These are phyloP conservation scores for Pezicula neosporulosa DNA, from an alignment of 2,329 filamentous ascomycete genomes.

Conservation along the genomic window DNA sequence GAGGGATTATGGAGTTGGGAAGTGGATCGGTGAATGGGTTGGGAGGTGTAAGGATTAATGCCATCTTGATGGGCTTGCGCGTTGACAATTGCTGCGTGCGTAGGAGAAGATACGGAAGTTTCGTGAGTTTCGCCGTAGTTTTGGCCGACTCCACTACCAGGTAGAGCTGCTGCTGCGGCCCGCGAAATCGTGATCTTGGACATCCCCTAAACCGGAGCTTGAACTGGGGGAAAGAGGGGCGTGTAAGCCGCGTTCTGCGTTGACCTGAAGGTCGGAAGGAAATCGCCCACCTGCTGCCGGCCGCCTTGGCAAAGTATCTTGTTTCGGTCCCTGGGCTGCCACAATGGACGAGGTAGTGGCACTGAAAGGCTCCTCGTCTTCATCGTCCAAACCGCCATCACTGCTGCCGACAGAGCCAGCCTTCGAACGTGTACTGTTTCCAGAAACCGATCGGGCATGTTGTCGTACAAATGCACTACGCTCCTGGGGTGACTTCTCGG, in stretches of 20 bases:
- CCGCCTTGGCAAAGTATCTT: slow-evolving; percentile 56
- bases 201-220: slow-evolving; percentile 57
- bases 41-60: slow-evolving; percentile 51
- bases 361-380: slow-evolving; percentile 62
- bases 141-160: slow-evolving; percentile 18
- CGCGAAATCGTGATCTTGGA: slow-evolving; percentile 46
- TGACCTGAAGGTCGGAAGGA: slow-evolving; percentile 87
- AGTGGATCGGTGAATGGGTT: slow-evolving; percentile 20
- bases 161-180: slow-evolving; percentile 46
- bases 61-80: slow-evolving; percentile 50
- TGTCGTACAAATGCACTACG: slow-evolving; percentile 82
- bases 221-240: slow-evolving; percentile 76
- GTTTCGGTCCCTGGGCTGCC: slow-evolving; percentile 43
- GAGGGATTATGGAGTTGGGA: background rate
- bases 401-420: slow-evolving; percentile 64
- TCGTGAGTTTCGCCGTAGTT: slow-evolving; percentile 28
- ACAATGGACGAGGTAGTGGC: slow-evolving; percentile 54
- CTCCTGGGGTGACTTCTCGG: slow-evolving; percentile 84
- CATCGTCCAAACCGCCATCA: slow-evolving; percentile 75
- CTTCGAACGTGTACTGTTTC: slow-evolving; percentile 47
- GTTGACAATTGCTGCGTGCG: slow-evolving; percentile 46
- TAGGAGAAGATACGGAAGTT: slow-evolving; percentile 40
- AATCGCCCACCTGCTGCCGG: slow-evolving; percentile 94
- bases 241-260: slow-evolving; percentile 74
- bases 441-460: slow-evolving; percentile 76